Percentiles rank a stretch among this genome's conserved stretches.
phyloP scores from a whole-genome alignment of 2,329 filamentous ascomycete species.

The Curvularia hawaiiensis region DNA sequence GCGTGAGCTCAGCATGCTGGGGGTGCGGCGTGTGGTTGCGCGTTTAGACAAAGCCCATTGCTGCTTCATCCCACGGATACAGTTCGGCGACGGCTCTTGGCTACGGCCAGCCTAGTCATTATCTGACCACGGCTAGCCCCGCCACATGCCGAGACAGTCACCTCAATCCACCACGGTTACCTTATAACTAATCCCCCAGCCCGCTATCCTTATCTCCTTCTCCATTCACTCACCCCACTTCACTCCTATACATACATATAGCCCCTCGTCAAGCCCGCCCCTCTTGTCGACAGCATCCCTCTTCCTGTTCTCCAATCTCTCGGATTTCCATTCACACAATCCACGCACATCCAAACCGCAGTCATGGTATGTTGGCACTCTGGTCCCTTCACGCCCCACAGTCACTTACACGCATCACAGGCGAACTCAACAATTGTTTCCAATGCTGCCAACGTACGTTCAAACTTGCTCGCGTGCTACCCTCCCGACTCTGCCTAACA shows the following conservation, averaged over 20 bases:
- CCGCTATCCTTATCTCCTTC: conserved; percentile 31
- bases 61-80: conserved; percentile 48
- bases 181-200: conserved; percentile 38
- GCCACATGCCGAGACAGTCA: conserved; percentile 41
- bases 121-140: conserved; percentile 32
- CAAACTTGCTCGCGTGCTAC: conserved; percentile 23
- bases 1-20: conserved; percentile 25
- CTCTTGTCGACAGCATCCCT: conserved; percentile 9
- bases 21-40: conserved; percentile 11
- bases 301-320: background rate
- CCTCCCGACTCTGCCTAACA: conserved; percentile 23
- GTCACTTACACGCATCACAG: conserved; percentile 26
- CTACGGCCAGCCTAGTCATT: conserved; percentile 37
- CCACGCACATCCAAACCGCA: conserved; percentile 30
- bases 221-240: conserved; percentile 26
- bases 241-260: background rate
- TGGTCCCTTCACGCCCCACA: background rate
- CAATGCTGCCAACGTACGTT: conserved; percentile 56
- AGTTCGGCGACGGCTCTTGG: conserved; percentile 46
- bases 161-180: conserved; percentile 22
- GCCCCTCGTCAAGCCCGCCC: conserved; percentile 23
- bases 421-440: conserved; percentile 51
- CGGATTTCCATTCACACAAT: background rate
- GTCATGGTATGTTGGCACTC: conserved; percentile 36
- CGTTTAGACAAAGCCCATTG: conserved; percentile 24